A percentile compares a stretch with the other conserved stretches of the same genome.
Conservation (phyloP, 148 eudicot genomes). For the Arbutus unedo region DNA sequence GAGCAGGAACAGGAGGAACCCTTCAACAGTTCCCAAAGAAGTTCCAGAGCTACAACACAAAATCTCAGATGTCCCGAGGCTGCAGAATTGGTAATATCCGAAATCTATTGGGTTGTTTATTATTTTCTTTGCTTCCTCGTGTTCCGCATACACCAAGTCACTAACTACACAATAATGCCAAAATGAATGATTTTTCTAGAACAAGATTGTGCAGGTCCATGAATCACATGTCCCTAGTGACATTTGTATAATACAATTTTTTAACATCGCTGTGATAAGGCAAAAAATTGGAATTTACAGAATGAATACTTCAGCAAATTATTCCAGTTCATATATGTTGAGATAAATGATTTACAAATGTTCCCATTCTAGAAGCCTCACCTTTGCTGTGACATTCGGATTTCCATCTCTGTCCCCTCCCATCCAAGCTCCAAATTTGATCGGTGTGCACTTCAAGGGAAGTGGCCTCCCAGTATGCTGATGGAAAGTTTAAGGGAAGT, state of each 20-base stretch:
- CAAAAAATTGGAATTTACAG: neutral
- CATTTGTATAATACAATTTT: neutral
- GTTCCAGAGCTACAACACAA: neutral
- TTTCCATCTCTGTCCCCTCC: conserved; percentile 99
- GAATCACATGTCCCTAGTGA: neutral
- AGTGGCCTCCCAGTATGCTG: conserved; percentile 91
- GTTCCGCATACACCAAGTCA: neutral
- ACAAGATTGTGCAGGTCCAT: neutral
- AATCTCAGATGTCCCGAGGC: neutral
- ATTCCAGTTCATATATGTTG: neutral
- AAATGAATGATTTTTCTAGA: neutral
- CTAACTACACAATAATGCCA: no score
- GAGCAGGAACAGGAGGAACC: neutral
- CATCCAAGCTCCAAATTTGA: conserved; percentile 96
- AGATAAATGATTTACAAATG: neutral
- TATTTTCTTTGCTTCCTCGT: neutral
- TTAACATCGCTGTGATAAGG: neutral
- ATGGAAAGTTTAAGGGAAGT: neutral
- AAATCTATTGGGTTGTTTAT: neutral
- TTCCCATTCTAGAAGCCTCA: conserved; percentile 19
- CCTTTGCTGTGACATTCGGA: conserved; percentile 95
- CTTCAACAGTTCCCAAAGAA: neutral
- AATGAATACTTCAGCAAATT: neutral
- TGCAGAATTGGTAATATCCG: no score
- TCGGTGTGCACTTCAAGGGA: conserved; percentile 89